Percentiles rank a stretch among this genome's conserved stretches.
phyloP scores from a whole-genome alignment of 164 flowering plant genomes.

The Liquidambar formosana region DNA sequence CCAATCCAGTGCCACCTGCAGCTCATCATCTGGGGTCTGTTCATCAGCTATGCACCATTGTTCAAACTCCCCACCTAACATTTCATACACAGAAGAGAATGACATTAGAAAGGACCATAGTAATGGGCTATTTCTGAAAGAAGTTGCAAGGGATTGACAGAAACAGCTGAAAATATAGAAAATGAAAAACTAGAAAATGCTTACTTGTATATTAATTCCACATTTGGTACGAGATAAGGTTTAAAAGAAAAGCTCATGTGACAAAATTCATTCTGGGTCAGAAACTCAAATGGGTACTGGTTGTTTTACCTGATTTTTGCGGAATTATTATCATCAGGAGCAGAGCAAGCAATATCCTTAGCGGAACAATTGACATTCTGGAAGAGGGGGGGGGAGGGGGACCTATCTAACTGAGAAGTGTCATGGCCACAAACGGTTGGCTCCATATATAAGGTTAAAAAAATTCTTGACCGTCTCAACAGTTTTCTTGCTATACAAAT shows the following conservation, averaged over 20 bases:
- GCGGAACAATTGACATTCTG: conserved; percentile 30
- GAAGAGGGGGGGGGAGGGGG: too few relatives aligned
- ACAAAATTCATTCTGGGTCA: too few relatives aligned
- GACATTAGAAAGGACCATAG: background rate
- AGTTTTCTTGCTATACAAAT: too few relatives aligned
- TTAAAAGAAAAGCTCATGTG: too few relatives aligned
- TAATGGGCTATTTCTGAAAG: background rate
- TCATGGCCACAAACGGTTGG: too few relatives aligned
- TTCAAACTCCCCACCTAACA: conserved; percentile 51
- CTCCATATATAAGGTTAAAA: too few relatives aligned
- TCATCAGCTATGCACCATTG: conserved; percentile 86
- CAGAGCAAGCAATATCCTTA: conserved; percentile 26
- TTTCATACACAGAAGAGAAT: background rate
- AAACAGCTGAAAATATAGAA: too few relatives aligned
- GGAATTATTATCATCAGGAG: conserved; percentile 27
- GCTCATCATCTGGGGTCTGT: conserved; percentile 57
- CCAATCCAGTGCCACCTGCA: conserved; percentile 67
- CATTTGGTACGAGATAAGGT: too few relatives aligned
- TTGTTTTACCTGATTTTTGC: conserved; percentile 43
- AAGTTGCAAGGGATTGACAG: too few relatives aligned
- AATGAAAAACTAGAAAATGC: background rate
- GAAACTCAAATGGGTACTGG: conserved; percentile 8
- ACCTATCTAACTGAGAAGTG: too few relatives aligned
- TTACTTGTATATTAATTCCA: too few relatives aligned
- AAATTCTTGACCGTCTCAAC: too few relatives aligned